Percentiles rank a stretch among this genome's conserved stretches.
Conservation (phyloP, 768 basidiomycete species). For the Dendrothele bispora region DNA sequence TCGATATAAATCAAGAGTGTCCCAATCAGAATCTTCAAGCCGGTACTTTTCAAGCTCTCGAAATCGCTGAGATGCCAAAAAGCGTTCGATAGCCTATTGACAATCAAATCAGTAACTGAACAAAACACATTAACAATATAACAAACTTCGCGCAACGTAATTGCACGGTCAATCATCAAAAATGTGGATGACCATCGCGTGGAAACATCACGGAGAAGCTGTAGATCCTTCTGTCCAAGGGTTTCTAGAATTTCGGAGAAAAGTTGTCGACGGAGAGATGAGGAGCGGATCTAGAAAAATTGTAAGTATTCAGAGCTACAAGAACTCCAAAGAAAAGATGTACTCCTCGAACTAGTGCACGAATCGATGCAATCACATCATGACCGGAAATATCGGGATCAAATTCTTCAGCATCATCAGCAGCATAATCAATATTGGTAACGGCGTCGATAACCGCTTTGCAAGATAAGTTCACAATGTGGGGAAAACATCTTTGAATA, state of each 20-base stretch:
- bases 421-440: too few species aligned
- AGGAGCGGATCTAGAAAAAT: conserved; percentile 12
- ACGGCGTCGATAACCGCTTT: conserved; percentile 19
- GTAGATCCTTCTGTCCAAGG: conserved; percentile 15
- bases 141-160: conserved; percentile 23
- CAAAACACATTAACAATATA: conserved; percentile 6
- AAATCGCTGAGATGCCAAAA: conserved; percentile 19
- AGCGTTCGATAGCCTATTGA: conserved; percentile 24
- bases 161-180: conserved; percentile 26
- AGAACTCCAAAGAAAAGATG: background rate
- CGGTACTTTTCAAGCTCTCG: conserved; percentile 22
- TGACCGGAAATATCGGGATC: too few species aligned
- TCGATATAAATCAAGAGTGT: conserved; percentile 18
- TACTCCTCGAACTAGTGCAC: conserved; percentile 14
- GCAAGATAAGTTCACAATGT: conserved; percentile 24
- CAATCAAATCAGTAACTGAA: conserved; percentile 1
- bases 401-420: conserved; percentile 1
- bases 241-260: conserved; percentile 11
- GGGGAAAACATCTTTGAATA: conserved; percentile 21
- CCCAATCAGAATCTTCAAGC: conserved; percentile 25
- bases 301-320: background rate
- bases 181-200: conserved; percentile 31
- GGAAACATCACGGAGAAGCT: conserved; percentile 28
- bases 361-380: conserved; percentile 12
- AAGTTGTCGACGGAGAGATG: conserved; percentile 12